Conservation (phyloP, 768 basidiomycete species). For the Lactifluus hygrophoroides region DNA sequence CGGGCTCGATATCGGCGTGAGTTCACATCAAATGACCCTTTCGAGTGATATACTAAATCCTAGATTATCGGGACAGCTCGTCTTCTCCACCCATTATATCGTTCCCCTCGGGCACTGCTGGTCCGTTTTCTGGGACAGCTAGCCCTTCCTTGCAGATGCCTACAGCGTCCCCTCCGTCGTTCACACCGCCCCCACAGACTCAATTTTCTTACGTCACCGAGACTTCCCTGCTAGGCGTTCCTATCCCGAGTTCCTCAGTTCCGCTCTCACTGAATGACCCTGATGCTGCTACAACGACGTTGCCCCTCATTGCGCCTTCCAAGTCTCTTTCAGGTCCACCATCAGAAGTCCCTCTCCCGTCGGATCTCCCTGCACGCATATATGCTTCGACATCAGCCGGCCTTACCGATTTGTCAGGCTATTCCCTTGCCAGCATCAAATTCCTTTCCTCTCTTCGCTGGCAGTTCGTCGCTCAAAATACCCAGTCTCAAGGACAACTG, state of each 20-base stretch:
- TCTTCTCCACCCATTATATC: slow-evolving; percentile 11
- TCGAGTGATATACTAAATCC: neutral
- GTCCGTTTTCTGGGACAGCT: neutral
- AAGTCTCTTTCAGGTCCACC: slow-evolving; percentile 24
- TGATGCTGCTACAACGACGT: slow-evolving; percentile 30
- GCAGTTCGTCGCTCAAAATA: slow-evolving; percentile 52
- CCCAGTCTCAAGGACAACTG: slow-evolving; percentile 62
- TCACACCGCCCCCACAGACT: slow-evolving; percentile 26
- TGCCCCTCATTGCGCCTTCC: slow-evolving; percentile 20
- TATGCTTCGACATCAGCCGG: slow-evolving; percentile 32
- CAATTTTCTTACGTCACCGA: slow-evolving; percentile 31
- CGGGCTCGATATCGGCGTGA: neutral
- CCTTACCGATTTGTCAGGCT: slow-evolving; percentile 28
- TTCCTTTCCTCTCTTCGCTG: slow-evolving; percentile 56
- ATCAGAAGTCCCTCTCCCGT: slow-evolving; percentile 38
- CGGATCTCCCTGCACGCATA: slow-evolving; percentile 52
- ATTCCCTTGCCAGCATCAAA: slow-evolving; percentile 52
- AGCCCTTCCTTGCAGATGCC: slow-evolving; percentile 3
- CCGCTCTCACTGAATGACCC: slow-evolving; percentile 29
- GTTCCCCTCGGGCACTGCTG: slow-evolving; percentile 10
- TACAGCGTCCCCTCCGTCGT: slow-evolving; percentile 14
- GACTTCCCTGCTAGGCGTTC: slow-evolving; percentile 27
- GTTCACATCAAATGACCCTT: neutral
- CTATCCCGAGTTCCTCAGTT: slow-evolving; percentile 21
- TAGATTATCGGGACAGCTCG: neutral